A percentile compares a stretch with the other conserved stretches of the same genome.
Evolutionary conservation across 2,329 filamentous ascomycete species (phyloP).

Genomic region (Alternaria sp.): DNA sequence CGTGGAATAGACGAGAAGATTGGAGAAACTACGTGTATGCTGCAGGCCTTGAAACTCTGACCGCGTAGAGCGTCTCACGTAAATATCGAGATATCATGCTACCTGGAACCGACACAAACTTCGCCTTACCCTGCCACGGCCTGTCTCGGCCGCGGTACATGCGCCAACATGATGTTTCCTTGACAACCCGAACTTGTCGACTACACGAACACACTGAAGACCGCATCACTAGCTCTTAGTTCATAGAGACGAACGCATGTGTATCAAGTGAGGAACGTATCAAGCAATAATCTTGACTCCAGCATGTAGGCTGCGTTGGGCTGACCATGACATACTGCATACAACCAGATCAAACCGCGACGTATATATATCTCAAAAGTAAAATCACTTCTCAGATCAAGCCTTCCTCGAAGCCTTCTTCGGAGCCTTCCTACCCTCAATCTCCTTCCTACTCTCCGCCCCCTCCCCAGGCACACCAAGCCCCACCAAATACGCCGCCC

Average conservation of each 20-base stretch:
- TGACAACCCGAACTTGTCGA: background rate
- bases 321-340: background rate
- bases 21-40: background rate
- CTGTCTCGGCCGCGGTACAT: background rate
- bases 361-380: background rate
- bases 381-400: background rate
- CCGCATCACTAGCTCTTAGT: background rate
- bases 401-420: slow-evolving; percentile 4
- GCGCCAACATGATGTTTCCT: background rate
- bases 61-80: background rate
- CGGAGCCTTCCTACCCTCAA: slow-evolving; percentile 17
- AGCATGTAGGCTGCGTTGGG: background rate
- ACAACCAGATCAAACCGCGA: background rate
- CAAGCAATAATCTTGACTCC: background rate
- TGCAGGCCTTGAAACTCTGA: background rate
- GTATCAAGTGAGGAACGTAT: background rate
- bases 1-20: background rate
- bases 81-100: background rate
- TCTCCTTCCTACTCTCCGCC: background rate
- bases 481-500: slow-evolving; percentile 46
- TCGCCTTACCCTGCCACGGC: background rate
- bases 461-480: slow-evolving; percentile 33
- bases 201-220: background rate
- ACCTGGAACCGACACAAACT: background rate
- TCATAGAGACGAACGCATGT: background rate